These are phyloP conservation scores for Coprinellus aureogranulatus DNA, from an alignment of 768 basidiomycete genomes.

Conservation along the genomic window DNA sequence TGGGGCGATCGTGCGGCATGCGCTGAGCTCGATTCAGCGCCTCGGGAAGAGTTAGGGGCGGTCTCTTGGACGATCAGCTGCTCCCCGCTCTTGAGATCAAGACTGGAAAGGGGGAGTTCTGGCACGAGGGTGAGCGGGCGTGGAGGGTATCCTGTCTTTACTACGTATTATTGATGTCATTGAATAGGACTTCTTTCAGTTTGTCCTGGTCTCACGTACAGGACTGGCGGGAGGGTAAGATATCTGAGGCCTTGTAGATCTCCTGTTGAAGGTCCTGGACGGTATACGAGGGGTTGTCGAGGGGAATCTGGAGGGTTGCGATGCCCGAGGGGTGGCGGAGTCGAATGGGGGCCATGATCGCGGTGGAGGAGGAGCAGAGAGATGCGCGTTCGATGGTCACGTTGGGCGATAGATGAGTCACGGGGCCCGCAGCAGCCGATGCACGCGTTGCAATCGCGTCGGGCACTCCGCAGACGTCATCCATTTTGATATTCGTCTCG, in stretches of 20 bases:
- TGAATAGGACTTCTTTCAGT: no score
- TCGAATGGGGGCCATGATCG: conserved; percentile 66
- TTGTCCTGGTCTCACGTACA: no score
- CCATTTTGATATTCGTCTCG: no score
- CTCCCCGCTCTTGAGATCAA: conserved; percentile 77
- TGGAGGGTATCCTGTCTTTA: conserved; percentile 86
- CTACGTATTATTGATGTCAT: conserved; percentile 35
- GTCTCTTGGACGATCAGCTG: conserved; percentile 75
- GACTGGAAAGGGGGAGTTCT: conserved; percentile 69
- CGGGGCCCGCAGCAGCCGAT: no score
- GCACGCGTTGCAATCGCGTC: no score
- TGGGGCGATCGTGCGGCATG: conserved; percentile 8
- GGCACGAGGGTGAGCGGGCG: conserved; percentile 67
- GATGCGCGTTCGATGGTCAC: no score
- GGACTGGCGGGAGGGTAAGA: conserved; percentile 74
- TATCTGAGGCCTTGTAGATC: conserved; percentile 64
- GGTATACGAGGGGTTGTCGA: conserved; percentile 50
- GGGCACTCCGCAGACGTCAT: no score
- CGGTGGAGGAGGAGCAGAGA: background rate
- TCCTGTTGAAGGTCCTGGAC: conserved; percentile 75
- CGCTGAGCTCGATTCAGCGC: conserved; percentile 5
- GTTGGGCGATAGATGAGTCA: no score
- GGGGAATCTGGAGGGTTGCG: conserved; percentile 68
- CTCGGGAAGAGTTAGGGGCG: conserved; percentile 19
- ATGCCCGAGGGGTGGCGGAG: conserved; percentile 85